phyloP scores from a whole-genome alignment of 202 grass and related monocot species.

The Schoenoplectus tabernaemontani region DNA sequence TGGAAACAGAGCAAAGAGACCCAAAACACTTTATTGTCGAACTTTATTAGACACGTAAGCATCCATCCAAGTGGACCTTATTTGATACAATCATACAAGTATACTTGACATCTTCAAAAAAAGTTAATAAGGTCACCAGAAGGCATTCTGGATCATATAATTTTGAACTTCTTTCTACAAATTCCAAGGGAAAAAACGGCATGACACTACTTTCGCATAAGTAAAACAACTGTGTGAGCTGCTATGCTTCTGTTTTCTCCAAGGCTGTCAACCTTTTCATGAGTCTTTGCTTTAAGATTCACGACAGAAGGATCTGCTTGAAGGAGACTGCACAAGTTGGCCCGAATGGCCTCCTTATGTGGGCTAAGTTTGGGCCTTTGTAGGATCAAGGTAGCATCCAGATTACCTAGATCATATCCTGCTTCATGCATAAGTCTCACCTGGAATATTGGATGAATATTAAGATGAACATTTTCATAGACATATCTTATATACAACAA shows the following conservation, averaged over 20 bases:
- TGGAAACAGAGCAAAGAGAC: constrained; percentile 8
- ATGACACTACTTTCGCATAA: constrained; percentile 53
- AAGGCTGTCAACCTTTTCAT: constrained; percentile 96
- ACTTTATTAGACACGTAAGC: neutral
- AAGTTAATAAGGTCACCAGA: neutral
- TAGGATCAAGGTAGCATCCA: constrained; percentile 88
- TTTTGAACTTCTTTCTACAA: neutral
- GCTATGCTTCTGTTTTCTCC: constrained; percentile 98
- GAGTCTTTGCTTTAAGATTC: constrained; percentile 97
- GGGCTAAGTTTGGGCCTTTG: constrained; percentile 97
- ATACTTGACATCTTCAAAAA: neutral
- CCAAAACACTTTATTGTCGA: neutral
- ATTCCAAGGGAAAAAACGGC: neutral
- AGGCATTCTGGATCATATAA: neutral
- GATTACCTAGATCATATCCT: constrained; percentile 87
- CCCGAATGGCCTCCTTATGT: constrained; percentile 79
- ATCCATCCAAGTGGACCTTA: neutral
- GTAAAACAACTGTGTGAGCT: constrained; percentile 89
- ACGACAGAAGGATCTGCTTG: constrained; percentile 76
- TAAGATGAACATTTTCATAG: neutral
- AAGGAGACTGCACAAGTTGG: constrained; percentile 74
- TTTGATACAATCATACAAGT: constrained; percentile 1
- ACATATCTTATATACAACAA: neutral
- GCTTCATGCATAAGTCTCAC: constrained; percentile 93
- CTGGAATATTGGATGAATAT: constrained; percentile 46